Evolutionary conservation across 192 early-diverging fungal genomes (phyloP).

Genomic region (Coemansia javaensis): DNA sequence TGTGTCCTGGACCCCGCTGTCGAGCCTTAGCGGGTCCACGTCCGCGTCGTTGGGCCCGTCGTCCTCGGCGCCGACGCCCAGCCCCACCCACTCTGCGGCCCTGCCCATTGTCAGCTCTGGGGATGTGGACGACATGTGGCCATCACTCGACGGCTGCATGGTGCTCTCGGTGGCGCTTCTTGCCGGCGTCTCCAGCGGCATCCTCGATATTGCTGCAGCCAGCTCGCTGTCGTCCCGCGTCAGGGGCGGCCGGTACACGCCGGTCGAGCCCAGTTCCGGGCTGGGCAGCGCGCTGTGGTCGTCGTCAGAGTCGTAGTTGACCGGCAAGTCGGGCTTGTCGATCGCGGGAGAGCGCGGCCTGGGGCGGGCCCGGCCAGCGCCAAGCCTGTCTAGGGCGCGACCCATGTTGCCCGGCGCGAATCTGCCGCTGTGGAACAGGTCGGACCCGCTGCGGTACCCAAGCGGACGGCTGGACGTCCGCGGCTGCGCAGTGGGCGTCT

Average conservation of each 20-base stretch:
- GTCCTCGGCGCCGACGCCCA: no score
- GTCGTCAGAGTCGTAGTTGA: not conserved
- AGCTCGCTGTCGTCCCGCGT: not conserved
- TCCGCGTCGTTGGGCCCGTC: no score
- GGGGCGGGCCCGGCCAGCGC: not conserved
- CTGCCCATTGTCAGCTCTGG: not conserved
- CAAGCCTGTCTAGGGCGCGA: not conserved
- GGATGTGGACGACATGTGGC: not conserved
- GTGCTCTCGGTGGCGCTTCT: not conserved
- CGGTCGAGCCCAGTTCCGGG: no score
- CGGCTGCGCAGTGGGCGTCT: not conserved
- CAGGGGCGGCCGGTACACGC: no score
- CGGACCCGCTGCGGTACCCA: constrained; percentile 30
- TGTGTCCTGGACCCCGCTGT: not conserved
- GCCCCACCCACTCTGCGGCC: not conserved
- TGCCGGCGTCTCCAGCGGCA: constrained; percentile 3
- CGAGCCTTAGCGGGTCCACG: constrained; percentile 1
- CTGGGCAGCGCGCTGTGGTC: not conserved
- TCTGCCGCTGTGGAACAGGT: constrained; percentile 16
- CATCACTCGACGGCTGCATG: not conserved
- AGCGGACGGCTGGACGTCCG: constrained; percentile 3
- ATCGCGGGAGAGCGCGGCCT: not conserved
- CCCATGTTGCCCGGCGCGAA: constrained; percentile 1
- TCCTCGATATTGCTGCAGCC: not conserved
- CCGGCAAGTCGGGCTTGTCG: not conserved